A percentile compares a stretch with the other conserved stretches of the same genome.
These are phyloP conservation scores for Kingdonia uniflora DNA, from an alignment of 164 flowering plant species.

Conservation along the genomic window DNA sequence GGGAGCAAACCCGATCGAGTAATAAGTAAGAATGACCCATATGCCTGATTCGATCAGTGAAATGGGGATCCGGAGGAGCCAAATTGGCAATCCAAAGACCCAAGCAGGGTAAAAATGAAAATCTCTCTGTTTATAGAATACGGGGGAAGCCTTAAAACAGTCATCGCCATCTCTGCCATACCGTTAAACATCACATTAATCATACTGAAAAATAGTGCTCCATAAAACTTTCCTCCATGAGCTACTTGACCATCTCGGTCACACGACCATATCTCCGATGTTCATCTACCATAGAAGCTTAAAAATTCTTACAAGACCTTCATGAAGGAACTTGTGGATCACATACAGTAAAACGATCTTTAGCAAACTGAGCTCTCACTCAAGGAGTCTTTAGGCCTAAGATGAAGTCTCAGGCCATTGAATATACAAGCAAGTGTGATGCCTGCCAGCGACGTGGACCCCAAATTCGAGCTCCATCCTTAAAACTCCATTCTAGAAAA, in stretches of 20 bases:
- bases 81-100: conserved; percentile 58
- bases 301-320: too few species aligned
- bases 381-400: too few species aligned
- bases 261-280: too few species aligned
- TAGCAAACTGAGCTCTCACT: too few species aligned
- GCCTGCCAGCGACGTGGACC: too few species aligned
- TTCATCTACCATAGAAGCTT: too few species aligned
- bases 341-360: too few species aligned
- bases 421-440: too few species aligned
- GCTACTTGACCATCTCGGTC: conserved; percentile 8
- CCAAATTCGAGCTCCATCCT: too few species aligned
- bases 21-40: conserved; percentile 49
- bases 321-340: too few species aligned
- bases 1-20: conserved; percentile 50
- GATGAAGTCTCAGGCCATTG: too few species aligned
- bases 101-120: conserved; percentile 56
- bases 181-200: conserved; percentile 60
- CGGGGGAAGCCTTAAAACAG: conserved; percentile 48
- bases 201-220: conserved; percentile 53
- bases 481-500: too few species aligned
- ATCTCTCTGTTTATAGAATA: conserved; percentile 60
- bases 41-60: conserved; percentile 48
- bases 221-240: conserved; percentile 31
- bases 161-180: conserved; percentile 52
- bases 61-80: conserved; percentile 46